Conservation (phyloP, 768 basidiomycete species). For the Lentinula lateritia region DNA sequence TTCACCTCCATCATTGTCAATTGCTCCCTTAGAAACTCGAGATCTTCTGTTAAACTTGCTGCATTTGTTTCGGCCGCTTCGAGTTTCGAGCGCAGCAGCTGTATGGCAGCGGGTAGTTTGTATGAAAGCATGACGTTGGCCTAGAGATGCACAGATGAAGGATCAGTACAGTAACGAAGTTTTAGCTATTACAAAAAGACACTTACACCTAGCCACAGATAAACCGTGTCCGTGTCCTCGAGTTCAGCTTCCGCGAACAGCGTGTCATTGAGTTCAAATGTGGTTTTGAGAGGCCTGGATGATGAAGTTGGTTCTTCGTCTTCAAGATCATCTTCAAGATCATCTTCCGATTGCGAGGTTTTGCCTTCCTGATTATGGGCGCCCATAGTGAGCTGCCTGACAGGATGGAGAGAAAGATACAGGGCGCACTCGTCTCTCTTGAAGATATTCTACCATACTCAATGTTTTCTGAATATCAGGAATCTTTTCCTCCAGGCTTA, state of each 20-base stretch:
- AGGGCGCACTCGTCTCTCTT: slow-evolving; percentile 58
- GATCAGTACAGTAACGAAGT: neutral
- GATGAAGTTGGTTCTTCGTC: slow-evolving; percentile 35
- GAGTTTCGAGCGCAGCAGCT: slow-evolving; percentile 72
- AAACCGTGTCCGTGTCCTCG: slow-evolving; percentile 83
- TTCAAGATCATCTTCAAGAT: slow-evolving; percentile 51
- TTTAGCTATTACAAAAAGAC: neutral
- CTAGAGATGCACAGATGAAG: slow-evolving; percentile 32
- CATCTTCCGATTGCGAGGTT: slow-evolving; percentile 37
- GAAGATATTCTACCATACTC: slow-evolving; percentile 79
- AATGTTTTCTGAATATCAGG: slow-evolving; percentile 94
- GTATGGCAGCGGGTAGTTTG: slow-evolving; percentile 70
- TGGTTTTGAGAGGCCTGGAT: slow-evolving; percentile 62
- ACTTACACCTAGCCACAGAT: slow-evolving; percentile 92
- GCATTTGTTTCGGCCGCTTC: slow-evolving; percentile 61
- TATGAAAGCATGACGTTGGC: slow-evolving; percentile 98
- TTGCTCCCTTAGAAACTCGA: slow-evolving; percentile 92
- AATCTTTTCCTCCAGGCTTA: slow-evolving; percentile 86
- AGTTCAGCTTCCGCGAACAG: slow-evolving; percentile 89
- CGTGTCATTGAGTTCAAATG: slow-evolving; percentile 95
- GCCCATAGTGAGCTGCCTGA: neutral
- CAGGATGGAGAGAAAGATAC: neutral
- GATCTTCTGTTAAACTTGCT: slow-evolving; percentile 71
- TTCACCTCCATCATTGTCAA: slow-evolving; percentile 96
- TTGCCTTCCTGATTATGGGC: slow-evolving; percentile 51